phyloP scores from a whole-genome alignment of 441 rosid genomes.

The Capsella rubella region DNA sequence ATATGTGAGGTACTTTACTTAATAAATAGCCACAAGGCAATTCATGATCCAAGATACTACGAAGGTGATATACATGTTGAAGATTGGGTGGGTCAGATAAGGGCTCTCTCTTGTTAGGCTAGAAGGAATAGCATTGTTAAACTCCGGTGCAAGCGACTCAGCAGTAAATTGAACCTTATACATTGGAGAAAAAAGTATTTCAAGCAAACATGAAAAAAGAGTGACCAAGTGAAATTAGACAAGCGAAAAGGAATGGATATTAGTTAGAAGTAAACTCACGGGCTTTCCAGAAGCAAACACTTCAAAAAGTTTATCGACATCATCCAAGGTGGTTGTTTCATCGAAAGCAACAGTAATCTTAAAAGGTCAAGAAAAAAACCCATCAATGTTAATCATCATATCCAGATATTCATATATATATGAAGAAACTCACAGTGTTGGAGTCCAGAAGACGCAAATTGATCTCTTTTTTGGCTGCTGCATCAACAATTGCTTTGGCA shows the following conservation, averaged over 20 bases:
- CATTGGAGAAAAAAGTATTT: conserved; percentile 5
- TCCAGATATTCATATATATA: conserved; percentile 41
- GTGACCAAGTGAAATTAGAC: conserved; percentile 10
- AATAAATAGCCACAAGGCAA: conserved; percentile 20
- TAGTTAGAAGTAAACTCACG: conserved; percentile 30
- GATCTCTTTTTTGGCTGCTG: conserved; percentile 71
- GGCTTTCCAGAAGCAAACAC: conserved; percentile 75
- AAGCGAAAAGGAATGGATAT: not conserved
- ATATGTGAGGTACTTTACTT: conserved; percentile 45
- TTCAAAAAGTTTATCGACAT: conserved; percentile 81
- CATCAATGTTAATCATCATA: not conserved
- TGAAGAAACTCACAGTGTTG: conserved; percentile 78
- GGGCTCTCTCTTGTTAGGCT: conserved; percentile 71
- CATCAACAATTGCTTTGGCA: conserved; percentile 78
- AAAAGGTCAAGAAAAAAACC: not conserved
- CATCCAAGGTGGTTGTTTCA: conserved; percentile 94
- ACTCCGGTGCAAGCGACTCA: conserved; percentile 84
- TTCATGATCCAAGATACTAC: conserved; percentile 25
- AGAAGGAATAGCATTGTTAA: conserved; percentile 71
- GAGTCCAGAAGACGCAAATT: conserved; percentile 82
- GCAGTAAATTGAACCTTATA: conserved; percentile 84
- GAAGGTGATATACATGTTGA: conserved; percentile 67
- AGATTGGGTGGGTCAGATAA: conserved; percentile 74
- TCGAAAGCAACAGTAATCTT: conserved; percentile 88
- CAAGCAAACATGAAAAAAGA: not conserved